Conservation (phyloP, 2,329 filamentous ascomycete genomes). For the Botrytis squamosa region DNA sequence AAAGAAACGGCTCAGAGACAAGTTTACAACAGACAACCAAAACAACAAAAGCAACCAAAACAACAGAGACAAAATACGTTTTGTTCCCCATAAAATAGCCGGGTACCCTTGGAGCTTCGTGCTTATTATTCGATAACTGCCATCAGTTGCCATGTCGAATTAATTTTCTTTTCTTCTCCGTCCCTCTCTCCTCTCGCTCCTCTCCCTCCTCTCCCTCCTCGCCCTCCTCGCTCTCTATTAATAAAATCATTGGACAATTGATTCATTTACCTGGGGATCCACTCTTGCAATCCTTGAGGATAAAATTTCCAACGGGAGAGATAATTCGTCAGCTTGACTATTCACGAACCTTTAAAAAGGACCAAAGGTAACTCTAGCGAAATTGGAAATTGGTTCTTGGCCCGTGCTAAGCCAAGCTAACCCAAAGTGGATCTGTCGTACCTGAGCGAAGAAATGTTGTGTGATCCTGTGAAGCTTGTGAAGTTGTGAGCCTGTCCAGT, state of each 20-base stretch:
- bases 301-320: background rate
- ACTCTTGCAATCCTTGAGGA: background rate
- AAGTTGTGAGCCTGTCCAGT: background rate
- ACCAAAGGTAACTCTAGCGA: conserved; percentile 18
- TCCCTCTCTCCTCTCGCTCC: background rate
- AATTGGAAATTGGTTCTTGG: conserved; percentile 20
- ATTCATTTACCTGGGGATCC: background rate
- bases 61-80: conserved; percentile 7
- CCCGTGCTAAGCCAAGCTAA: conserved; percentile 12
- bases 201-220: background rate
- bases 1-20: background rate
- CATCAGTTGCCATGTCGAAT: background rate
- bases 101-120: conserved; percentile 8
- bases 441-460: conserved; percentile 12
- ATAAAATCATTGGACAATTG: conserved; percentile 15
- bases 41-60: background rate
- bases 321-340: conserved; percentile 19
- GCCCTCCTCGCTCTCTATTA: background rate
- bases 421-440: conserved; percentile 1
- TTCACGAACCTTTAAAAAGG: conserved; percentile 7
- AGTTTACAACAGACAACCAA: background rate
- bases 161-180: conserved; percentile 10
- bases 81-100: background rate
- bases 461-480: background rate
- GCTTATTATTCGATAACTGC: conserved; percentile 15